A percentile compares a stretch with the other conserved stretches of the same genome.
Evolutionary conservation across 1,139 yeast genomes (phyloP).

Genomic region (Taphrina wiesneri): DNA sequence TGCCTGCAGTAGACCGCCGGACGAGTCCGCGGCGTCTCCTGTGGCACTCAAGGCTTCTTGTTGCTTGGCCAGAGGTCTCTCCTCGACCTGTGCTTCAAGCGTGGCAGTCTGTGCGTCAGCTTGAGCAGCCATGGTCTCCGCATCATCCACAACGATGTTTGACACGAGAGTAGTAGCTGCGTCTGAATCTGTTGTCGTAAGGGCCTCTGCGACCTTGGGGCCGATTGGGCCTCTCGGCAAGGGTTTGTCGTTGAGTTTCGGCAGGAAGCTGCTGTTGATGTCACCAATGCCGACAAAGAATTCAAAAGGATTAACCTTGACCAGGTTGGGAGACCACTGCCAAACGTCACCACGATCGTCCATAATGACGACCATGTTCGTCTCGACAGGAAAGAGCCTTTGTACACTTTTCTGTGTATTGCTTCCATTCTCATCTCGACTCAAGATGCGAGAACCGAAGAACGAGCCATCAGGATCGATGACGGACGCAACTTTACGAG

Average conservation of each 20-base stretch:
- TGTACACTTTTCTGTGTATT: constrained; percentile 84
- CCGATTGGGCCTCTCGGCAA: not conserved
- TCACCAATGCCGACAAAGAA: constrained; percentile 98
- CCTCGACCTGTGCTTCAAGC: constrained; percentile 66
- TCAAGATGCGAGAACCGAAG: constrained; percentile 87
- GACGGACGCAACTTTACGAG: constrained; percentile 81
- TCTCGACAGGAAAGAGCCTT: constrained; percentile 90
- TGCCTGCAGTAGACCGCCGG: constrained; percentile 58
- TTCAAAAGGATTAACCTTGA: constrained; percentile 91
- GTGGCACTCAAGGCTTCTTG: constrained; percentile 60
- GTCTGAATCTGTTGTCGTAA: constrained; percentile 11
- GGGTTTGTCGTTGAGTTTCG: constrained; percentile 52
- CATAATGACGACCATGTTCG: constrained; percentile 92
- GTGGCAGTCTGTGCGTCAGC: constrained; percentile 60
- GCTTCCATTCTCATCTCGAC: constrained; percentile 94
- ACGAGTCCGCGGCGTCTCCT: constrained; percentile 50
- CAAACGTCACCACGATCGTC: constrained; percentile 99
- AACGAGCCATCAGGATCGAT: constrained; percentile 85
- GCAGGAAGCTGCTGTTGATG: constrained; percentile 88
- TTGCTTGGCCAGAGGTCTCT: constrained; percentile 78
- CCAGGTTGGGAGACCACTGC: constrained; percentile 92
- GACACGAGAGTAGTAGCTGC: constrained; percentile 40
- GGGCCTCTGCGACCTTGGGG: constrained; percentile 6
- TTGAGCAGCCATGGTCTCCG: constrained; percentile 43
- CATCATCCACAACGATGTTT: constrained; percentile 39